A percentile compares a stretch with the other conserved stretches of the same genome.
These are phyloP conservation scores for Thecaphora thlaspeos DNA, from an alignment of 1,284 basidiomycete species.

Conservation along the genomic window DNA sequence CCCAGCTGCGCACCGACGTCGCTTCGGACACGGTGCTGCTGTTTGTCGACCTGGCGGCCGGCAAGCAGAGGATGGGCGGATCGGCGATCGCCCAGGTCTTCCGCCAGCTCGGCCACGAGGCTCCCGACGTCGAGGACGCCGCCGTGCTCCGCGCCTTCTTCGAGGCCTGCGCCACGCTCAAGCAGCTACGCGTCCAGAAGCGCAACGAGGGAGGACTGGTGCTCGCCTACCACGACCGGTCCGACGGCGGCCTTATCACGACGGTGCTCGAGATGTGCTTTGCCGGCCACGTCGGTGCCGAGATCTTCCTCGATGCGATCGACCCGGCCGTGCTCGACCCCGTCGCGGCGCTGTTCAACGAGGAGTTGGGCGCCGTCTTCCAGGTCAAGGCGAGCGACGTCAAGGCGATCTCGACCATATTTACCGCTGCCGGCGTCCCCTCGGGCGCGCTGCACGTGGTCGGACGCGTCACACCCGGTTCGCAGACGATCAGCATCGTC, in stretches of 20 bases:
- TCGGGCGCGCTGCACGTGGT: conserved; percentile 71
- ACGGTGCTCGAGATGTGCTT: conserved; percentile 95
- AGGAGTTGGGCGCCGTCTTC: conserved; percentile 90
- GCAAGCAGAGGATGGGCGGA: conserved; percentile 85
- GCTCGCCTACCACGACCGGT: conserved; percentile 95
- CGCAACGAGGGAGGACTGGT: conserved; percentile 67
- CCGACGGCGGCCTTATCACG: conserved; percentile 91
- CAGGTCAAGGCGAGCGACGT: conserved; percentile 74
- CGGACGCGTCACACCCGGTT: conserved; percentile 63
- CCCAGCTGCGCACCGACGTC: conserved; percentile 70
- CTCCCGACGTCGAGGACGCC: conserved; percentile 84
- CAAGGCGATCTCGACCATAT: conserved; percentile 65
- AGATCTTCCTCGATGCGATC: conserved; percentile 67
- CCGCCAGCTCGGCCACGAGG: conserved; percentile 82
- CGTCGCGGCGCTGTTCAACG: conserved; percentile 78
- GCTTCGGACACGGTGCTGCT: conserved; percentile 67
- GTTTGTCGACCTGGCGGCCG: conserved; percentile 83
- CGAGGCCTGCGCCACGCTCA: conserved; percentile 70
- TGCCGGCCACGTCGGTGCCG: conserved; percentile 78
- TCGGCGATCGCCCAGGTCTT: conserved; percentile 93
- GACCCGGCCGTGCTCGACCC: conserved; percentile 60
- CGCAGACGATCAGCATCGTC: conserved; percentile 65
- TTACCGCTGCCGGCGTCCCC: conserved; percentile 73
- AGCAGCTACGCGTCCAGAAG: conserved; percentile 59
- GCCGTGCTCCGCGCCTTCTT: conserved; percentile 78